phyloP scores from a whole-genome alignment of 441 rosid species.

The Populus hybrid region DNA sequence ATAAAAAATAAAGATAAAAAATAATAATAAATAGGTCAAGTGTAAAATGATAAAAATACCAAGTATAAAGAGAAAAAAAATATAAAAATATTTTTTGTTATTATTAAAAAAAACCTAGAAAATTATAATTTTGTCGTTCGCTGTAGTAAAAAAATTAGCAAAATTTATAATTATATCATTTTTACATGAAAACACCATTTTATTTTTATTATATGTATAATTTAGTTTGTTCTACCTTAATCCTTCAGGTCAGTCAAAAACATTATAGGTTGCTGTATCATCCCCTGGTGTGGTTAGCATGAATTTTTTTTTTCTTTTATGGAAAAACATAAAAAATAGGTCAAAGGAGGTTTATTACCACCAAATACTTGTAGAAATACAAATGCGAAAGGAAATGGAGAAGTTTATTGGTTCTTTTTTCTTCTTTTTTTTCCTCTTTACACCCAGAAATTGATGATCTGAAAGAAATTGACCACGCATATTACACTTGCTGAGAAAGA shows the following conservation, averaged over 20 bases:
- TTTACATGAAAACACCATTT: too few species aligned
- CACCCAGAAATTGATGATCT: slow-evolving; percentile 25
- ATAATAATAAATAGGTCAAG: too few species aligned
- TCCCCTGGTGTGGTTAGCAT: background rate
- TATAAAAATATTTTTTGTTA: too few species aligned
- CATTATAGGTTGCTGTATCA: background rate
- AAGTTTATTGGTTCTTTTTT: slow-evolving; percentile 21
- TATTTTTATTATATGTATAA: too few species aligned
- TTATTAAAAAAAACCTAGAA: too few species aligned
- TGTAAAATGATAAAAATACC: too few species aligned
- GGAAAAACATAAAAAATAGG: background rate
- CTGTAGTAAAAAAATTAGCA: too few species aligned
- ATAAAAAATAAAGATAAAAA: too few species aligned
- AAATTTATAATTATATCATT: too few species aligned
- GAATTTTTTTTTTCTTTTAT: too few species aligned
- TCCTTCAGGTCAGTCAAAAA: background rate
- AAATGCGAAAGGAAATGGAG: slow-evolving; percentile 8
- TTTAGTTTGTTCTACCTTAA: background rate
- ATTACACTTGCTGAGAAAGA: slow-evolving; percentile 26
- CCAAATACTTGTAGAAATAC: background rate
- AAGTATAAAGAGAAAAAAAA: too few species aligned
- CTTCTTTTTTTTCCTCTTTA: slow-evolving; percentile 12
- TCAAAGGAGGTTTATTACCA: background rate
- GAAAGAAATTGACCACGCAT: slow-evolving; percentile 13
- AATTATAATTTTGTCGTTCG: too few species aligned